Base-by-base conservation (phyloP, 78 protist species). In the Mastigamoeba balamuthi region DNA sequence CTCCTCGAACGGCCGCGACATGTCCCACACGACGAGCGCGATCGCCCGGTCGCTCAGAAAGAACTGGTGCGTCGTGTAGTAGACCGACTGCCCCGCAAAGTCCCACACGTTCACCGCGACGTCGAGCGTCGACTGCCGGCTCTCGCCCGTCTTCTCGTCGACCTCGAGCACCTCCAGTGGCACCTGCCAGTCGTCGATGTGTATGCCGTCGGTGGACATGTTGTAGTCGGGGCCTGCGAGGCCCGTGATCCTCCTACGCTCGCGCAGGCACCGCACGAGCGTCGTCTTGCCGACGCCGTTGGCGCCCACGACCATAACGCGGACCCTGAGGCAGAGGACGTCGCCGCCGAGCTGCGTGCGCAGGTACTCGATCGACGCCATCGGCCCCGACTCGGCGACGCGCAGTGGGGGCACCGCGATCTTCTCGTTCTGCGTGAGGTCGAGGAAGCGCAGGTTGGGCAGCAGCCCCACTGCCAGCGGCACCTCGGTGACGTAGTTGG, bases 11-110 rank as follows among this genome's bases (percentile, higher is more conserved):
- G 66, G 75, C 7, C 42, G 29, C 10, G 77, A 65, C 75, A 84
- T 69, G 69, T 84, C 74, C 65, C 78, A 84, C 10, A 84, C 88
- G 6, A 84, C 82, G 6, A 84, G 33, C 35, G 48, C 73, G 40
- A 84, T 63, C 4, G 88, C 74, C 17, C 83, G 69, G n/a, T 72
- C 35, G 29, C 78, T 70, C 33, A 84, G 37, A 28, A 84, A 84
- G 76, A 84, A 84, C 37, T 84, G 88, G 48, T 80, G 85, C 8
- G 68, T 65, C 42, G 85, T 80, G 39, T 80, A 80, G 29, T 80
- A 80, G 6, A 80, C 58, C 25, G 72, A 78, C 68, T 80, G 85
- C 30, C 85, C 85, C 39, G 85, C 85, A 72, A 78, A 80, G 68
- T 80, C 85, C 85, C 85, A 80, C 44, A 80, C 40, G 27, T 78